A percentile compares a stretch with the other conserved stretches of the same genome.
These are phyloP conservation scores for Hansenula lynferdii DNA, from an alignment of 1,139 yeast species.

Conservation along the genomic window DNA sequence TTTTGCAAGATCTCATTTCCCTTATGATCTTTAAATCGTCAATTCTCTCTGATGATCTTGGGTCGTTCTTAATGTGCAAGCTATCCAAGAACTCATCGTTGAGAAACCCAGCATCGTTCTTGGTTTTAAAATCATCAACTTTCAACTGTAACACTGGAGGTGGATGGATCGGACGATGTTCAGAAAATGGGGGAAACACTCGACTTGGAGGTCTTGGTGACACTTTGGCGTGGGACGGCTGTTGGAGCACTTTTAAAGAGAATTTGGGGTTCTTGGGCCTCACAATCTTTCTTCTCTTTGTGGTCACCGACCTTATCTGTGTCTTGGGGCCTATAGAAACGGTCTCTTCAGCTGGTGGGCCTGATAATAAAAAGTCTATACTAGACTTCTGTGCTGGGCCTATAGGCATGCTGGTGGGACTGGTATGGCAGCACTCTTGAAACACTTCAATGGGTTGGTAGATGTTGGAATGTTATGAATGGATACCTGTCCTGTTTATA, in stretches of 20 bases:
- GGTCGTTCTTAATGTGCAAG: constrained; percentile 6
- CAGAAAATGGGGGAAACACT: constrained; percentile 22
- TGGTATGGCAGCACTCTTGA: neutral
- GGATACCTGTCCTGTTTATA: too few species aligned
- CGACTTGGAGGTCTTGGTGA: constrained; percentile 18
- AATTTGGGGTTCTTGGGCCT: constrained; percentile 15
- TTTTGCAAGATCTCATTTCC: constrained; percentile 10
- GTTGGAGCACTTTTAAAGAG: constrained; percentile 19
- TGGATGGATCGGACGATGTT: constrained; percentile 26
- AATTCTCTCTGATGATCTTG: constrained; percentile 14
- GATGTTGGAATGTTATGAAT: neutral
- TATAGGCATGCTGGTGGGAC: constrained; percentile 1
- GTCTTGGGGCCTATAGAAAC: constrained; percentile 12
- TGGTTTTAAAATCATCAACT: constrained; percentile 9
- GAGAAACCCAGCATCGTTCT: neutral
- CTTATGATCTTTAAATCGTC: constrained; percentile 19
- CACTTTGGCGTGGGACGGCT: constrained; percentile 25
- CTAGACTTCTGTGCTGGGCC: constrained; percentile 16
- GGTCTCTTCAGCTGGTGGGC: constrained; percentile 5
- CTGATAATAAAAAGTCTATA: constrained; percentile 17
- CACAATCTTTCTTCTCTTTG: constrained; percentile 10
- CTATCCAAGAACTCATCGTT: constrained; percentile 9
- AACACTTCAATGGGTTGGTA: too few species aligned
- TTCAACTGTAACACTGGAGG: constrained; percentile 24
- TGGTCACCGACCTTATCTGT: neutral